Evolutionary conservation across 257 asterid genomes (phyloP).

Genomic region (Gardenia jasminoides): DNA sequence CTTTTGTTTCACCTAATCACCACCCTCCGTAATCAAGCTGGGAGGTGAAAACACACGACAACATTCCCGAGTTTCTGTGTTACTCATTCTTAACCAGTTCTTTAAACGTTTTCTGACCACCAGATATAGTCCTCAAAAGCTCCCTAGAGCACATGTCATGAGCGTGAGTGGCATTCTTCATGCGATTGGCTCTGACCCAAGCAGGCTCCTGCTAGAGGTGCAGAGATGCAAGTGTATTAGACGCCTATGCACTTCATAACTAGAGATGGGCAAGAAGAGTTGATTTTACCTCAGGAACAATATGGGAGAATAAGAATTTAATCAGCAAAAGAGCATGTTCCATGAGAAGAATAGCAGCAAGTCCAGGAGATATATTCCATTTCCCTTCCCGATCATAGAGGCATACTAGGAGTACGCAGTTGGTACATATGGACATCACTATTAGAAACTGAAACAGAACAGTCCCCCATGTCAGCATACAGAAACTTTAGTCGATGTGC

Average conservation of each 20-base stretch:
- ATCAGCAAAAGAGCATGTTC: constrained; percentile 81
- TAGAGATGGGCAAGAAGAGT: constrained; percentile 3
- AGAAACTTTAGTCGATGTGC: neutral
- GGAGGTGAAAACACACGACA: neutral
- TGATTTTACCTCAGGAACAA: constrained; percentile 75
- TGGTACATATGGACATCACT: constrained; percentile 87
- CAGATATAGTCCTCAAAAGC: constrained; percentile 73
- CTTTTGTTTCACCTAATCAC: neutral
- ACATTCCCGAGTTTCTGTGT: neutral
- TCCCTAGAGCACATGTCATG: constrained; percentile 73
- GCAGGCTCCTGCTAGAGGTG: constrained; percentile 65
- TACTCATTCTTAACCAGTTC: constrained; percentile 43
- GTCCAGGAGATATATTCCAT: constrained; percentile 92
- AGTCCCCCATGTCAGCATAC: constrained; percentile 13
- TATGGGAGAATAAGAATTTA: constrained; percentile 77
- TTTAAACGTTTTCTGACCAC: constrained; percentile 40
- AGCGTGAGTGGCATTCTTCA: constrained; percentile 73
- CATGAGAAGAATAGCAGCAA: constrained; percentile 83
- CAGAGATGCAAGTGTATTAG: constrained; percentile 4
- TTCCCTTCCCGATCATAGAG: constrained; percentile 75
- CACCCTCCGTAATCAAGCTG: neutral
- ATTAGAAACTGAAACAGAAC: constrained; percentile 66
- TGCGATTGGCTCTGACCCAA: constrained; percentile 81
- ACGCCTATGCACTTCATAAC: neutral
- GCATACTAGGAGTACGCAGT: constrained; percentile 76